A percentile compares a stretch with the other conserved stretches of the same genome.
These are phyloP conservation scores for Diaporthe citri DNA, from an alignment of 2,329 filamentous ascomycete species.

Conservation along the genomic window DNA sequence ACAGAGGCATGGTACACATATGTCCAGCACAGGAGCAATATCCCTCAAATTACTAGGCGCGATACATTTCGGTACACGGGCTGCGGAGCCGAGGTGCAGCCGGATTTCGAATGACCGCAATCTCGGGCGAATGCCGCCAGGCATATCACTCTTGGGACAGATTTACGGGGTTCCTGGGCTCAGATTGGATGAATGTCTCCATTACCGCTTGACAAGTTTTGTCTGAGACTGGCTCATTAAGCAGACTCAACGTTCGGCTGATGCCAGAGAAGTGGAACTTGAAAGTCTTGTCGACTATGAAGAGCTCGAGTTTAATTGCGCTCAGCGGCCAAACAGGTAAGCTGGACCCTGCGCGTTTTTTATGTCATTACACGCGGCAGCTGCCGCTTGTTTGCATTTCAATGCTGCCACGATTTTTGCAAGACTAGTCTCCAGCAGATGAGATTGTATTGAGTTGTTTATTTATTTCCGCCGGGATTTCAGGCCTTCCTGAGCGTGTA, in stretches of 20 bases:
- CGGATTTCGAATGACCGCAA: constrained; percentile 28
- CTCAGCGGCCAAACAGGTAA: background rate
- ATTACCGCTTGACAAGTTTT: constrained; percentile 13
- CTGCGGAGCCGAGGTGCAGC: constrained; percentile 32
- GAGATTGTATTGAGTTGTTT: constrained; percentile 9
- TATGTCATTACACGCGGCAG: background rate
- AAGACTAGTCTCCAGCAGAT: constrained; percentile 8
- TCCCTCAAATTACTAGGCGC: background rate
- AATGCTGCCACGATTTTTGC: background rate
- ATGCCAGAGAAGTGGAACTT: constrained; percentile 31
- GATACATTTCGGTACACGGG: constrained; percentile 29
- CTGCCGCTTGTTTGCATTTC: background rate
- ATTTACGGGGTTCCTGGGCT: constrained; percentile 10
- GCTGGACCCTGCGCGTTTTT: constrained; percentile 5
- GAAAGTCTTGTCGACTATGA: constrained; percentile 12
- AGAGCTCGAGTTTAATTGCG: constrained; percentile 11
- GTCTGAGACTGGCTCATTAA: constrained; percentile 32
- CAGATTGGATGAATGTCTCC: constrained; percentile 21
- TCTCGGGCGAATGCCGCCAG: constrained; percentile 33
- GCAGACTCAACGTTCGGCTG: constrained; percentile 30
- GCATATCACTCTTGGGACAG: constrained; percentile 1
- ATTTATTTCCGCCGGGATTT: background rate
- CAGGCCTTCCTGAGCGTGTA: constrained; percentile 6
- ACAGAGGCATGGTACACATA: background rate
- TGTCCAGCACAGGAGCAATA: background rate